Conservation (phyloP, 768 basidiomycete species). For the Postia placenta region DNA sequence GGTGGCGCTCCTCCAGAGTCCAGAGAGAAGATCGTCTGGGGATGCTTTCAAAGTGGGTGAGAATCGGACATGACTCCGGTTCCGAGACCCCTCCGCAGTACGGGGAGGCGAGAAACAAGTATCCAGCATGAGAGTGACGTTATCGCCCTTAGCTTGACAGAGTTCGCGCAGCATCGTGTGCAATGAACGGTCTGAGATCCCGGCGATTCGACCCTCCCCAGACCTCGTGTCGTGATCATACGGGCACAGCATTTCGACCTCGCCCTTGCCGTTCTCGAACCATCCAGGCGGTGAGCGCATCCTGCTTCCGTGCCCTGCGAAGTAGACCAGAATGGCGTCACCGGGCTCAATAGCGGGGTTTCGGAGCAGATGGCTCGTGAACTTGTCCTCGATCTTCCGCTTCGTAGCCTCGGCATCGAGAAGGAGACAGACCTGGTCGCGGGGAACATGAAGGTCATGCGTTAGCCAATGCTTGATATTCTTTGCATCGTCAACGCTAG, state of each 20-base stretch:
- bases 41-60: constrained; percentile 52
- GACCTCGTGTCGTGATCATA: constrained; percentile 56
- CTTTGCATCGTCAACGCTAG: constrained; percentile 60
- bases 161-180: constrained; percentile 56
- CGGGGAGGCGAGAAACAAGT: constrained; percentile 50
- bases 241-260: constrained; percentile 57
- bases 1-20: constrained; percentile 51
- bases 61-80: constrained; percentile 49
- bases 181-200: constrained; percentile 65
- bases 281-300: constrained; percentile 53
- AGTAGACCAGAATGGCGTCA: constrained; percentile 64
- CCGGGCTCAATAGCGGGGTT: constrained; percentile 53
- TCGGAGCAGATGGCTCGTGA: constrained; percentile 57
- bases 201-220: constrained; percentile 43
- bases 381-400: constrained; percentile 50
- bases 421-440: constrained; percentile 49
- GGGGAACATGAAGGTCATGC: constrained; percentile 52
- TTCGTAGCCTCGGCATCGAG: constrained; percentile 57
- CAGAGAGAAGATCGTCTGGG: constrained; percentile 47
- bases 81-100: constrained; percentile 30
- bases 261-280: constrained; percentile 39
- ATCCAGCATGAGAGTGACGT: constrained; percentile 64
- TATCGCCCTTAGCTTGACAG: constrained; percentile 52
- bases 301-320: constrained; percentile 67
- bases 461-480: constrained; percentile 51